Conservation (phyloP, 208 protist genomes). For the Leptomonas pyrrhocoris region DNA sequence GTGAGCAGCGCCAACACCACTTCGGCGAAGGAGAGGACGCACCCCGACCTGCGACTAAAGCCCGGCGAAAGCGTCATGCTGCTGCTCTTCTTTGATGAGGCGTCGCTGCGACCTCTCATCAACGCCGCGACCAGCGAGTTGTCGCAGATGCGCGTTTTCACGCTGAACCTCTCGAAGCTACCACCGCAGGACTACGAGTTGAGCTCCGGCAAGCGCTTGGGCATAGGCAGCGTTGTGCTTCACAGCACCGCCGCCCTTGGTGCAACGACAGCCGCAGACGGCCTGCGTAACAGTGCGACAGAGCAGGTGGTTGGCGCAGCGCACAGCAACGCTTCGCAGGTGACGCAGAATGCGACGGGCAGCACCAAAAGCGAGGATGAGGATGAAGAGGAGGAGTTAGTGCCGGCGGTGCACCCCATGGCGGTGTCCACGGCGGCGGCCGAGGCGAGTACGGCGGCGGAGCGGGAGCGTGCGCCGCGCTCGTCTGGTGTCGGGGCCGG, state of each 20-base stretch:
- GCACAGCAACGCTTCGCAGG: not conserved
- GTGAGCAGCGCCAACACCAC: slow-evolving; percentile 28
- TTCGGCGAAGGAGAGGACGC: slow-evolving; percentile 12
- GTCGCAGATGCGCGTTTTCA: slow-evolving; percentile 66
- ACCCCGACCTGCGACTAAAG: slow-evolving; percentile 31
- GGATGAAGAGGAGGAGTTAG: slow-evolving; percentile 46
- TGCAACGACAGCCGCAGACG: not conserved
- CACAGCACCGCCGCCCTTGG: not conserved
- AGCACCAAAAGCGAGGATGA: slow-evolving; percentile 17
- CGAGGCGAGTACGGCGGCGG: slow-evolving; percentile 5
- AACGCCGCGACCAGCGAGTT: slow-evolving; percentile 45
- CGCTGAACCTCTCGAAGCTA: slow-evolving; percentile 60
- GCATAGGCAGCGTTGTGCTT: not conserved
- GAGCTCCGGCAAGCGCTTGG: slow-evolving; percentile 1
- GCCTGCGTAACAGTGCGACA: not conserved
- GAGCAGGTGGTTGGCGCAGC: not conserved
- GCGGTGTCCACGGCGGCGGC: slow-evolving; percentile 11
- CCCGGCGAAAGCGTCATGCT: slow-evolving; percentile 71
- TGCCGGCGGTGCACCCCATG: slow-evolving; percentile 22
- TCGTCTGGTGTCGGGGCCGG: not conserved
- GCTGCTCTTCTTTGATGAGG: slow-evolving; percentile 46
- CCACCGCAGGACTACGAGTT: slow-evolving; percentile 54
- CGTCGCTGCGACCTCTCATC: slow-evolving; percentile 35
- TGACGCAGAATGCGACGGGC: not conserved
- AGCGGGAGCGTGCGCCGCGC: slow-evolving; percentile 14